Evolutionary conservation across 345 rosid genomes (phyloP), one percentile per base, ranked within the genome.

Genomic region (Gossypium sturtianum): DNA sequence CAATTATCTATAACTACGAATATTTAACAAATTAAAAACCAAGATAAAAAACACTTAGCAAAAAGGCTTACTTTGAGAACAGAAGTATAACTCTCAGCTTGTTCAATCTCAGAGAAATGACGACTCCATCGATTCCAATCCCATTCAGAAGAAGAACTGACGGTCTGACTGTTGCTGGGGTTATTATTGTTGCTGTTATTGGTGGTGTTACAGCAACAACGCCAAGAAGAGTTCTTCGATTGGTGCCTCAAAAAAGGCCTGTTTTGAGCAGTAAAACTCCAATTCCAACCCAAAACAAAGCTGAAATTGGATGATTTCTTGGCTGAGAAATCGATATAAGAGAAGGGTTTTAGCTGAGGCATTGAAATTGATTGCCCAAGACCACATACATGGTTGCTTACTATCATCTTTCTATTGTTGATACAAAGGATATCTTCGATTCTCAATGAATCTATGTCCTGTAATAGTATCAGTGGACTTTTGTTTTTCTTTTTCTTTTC

Each of bases 81-180:
- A 66, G 98, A 92, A 52, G 93, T 89, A 41, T 78, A 83, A 80
- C 85, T 84, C 79, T 94, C 97, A 75, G 90, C 83, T 74, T 92
- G 89, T 52, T 92, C 97, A 71, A 90, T 79, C 76, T 89, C 97
- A 59, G 89, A 78, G 84, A 94, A 92, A 78, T 92, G 94, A 58
- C 93, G 95, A 66, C 72, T 87, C 98, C 98, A 94, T 43, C 93
- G 82, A 84, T 72, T 83, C 98, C 97, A 94, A 82, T 91, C 97
- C 97, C 97, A 94, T 59, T 85, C 88, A 75, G 79, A 80, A 59
- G 82, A 82, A 47, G 91, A 86, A 53, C 58, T 65, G 9, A 75
- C n/a, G 60, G 48, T 48, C 59, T 45, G 68, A 51, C 51, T 75
- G 64, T 72, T 82, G 17, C 47, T 75, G 78, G 48, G 70, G 66